These are phyloP conservation scores for Persicaria maculosa DNA, from an alignment of 148 eudicot species.

Conservation along the genomic window DNA sequence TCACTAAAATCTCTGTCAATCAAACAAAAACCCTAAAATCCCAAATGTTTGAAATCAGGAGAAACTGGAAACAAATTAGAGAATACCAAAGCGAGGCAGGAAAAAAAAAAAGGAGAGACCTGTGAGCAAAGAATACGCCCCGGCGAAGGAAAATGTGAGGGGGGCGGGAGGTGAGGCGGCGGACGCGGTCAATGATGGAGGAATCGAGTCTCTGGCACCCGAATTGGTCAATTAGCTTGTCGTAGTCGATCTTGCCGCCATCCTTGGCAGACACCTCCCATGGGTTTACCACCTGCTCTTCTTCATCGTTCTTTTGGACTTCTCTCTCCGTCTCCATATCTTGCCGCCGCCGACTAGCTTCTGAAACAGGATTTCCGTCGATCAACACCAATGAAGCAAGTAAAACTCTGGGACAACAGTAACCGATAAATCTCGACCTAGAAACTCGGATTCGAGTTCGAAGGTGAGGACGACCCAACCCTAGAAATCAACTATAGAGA, in stretches of 20 bases:
- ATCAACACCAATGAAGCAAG: no score
- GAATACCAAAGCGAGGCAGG: not conserved
- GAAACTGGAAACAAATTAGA: not conserved
- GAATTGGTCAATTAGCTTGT: slow-evolving; percentile 77
- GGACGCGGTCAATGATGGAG: slow-evolving; percentile 46
- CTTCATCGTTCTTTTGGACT: slow-evolving; percentile 27
- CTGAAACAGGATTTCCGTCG: no score
- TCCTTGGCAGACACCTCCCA: slow-evolving; percentile 75
- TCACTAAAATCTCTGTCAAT: slow-evolving; percentile 54
- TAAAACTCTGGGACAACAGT: no score
- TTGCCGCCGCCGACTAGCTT: not conserved
- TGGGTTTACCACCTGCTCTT: slow-evolving; percentile 69
- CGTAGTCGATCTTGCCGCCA: slow-evolving; percentile 86
- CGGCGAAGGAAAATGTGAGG: slow-evolving; percentile 95
- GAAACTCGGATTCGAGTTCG: no score
- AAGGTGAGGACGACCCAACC: no score
- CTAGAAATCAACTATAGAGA: no score
- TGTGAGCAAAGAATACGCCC: slow-evolving; percentile 90
- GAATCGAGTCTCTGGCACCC: slow-evolving; percentile 79
- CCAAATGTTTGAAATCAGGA: not conserved
- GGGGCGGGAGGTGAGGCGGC: slow-evolving; percentile 55
- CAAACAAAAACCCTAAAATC: not conserved
- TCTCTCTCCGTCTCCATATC: slow-evolving; percentile 10
- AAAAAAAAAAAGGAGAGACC: slow-evolving; percentile 26
- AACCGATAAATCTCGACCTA: no score